Evolutionary conservation across 495 filamentous ascomycete genomes (phyloP).

Genomic region (Neurospora pannonica): DNA sequence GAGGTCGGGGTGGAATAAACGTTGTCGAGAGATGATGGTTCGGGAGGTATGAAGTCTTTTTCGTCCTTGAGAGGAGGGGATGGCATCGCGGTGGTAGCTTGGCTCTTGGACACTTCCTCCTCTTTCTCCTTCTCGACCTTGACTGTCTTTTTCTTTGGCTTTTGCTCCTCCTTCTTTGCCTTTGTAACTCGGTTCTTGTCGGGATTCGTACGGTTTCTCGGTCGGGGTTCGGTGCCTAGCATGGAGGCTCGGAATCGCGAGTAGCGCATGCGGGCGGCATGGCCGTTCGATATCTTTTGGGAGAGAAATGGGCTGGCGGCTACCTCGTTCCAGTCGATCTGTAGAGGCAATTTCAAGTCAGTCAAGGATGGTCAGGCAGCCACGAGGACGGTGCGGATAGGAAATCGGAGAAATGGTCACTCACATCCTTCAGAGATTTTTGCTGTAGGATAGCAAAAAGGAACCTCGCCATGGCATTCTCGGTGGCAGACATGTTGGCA

Average conservation of each 20-base stretch:
- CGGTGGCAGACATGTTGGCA: slow-evolving; percentile 37
- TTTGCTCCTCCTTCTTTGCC: slow-evolving; percentile 26
- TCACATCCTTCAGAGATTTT: slow-evolving; percentile 61
- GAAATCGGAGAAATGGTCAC: slow-evolving; percentile 12
- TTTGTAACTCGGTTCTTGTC: slow-evolving; percentile 28
- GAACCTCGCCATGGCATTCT: slow-evolving; percentile 48
- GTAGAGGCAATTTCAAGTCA: not conserved
- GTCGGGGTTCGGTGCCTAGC: slow-evolving; percentile 31
- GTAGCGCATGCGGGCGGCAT: slow-evolving; percentile 75
- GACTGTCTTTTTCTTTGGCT: not conserved
- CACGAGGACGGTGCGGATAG: not conserved
- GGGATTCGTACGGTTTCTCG: slow-evolving; percentile 28
- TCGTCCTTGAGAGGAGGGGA: slow-evolving; percentile 1
- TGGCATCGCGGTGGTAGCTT: not conserved
- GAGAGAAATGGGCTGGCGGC: slow-evolving; percentile 41
- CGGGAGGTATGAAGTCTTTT: not conserved
- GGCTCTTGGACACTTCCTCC: not conserved
- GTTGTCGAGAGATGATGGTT: slow-evolving; percentile 9
- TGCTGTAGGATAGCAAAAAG: slow-evolving; percentile 71
- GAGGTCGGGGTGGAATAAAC: not conserved
- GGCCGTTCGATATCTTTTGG: slow-evolving; percentile 64
- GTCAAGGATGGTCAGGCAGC: not conserved
- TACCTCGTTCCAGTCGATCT: slow-evolving; percentile 71
- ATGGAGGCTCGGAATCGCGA: slow-evolving; percentile 51
- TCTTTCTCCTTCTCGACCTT: slow-evolving; percentile 24